Conservation (phyloP, 768 basidiomycete genomes). For the Pleurotus tuoliensis region DNA sequence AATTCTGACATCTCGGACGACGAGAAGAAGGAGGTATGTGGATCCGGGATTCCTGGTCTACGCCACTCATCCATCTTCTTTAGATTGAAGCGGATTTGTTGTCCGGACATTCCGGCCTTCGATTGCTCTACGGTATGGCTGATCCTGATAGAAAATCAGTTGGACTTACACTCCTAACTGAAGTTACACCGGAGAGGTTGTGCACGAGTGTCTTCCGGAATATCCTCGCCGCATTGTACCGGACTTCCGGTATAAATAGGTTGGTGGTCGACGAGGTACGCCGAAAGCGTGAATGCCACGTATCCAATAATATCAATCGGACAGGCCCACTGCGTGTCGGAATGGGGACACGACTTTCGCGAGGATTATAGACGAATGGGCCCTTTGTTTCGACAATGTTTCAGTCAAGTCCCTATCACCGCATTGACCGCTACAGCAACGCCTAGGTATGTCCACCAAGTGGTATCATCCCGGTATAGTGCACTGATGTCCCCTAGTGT, state of each 20-base stretch:
- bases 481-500: slow-evolving; percentile 42
- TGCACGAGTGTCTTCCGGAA: slow-evolving; percentile 48
- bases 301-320: background rate
- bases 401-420: slow-evolving; percentile 76
- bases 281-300: background rate
- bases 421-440: slow-evolving; percentile 86
- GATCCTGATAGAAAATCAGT: background rate
- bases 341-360: slow-evolving; percentile 85
- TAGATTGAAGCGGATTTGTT: slow-evolving; percentile 63
- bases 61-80: background rate
- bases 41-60: background rate
- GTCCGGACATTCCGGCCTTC: slow-evolving; percentile 44
- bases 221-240: slow-evolving; percentile 46
- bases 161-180: too few species aligned
- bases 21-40: slow-evolving; percentile 52
- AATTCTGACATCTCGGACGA: slow-evolving; percentile 58
- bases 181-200: slow-evolving; percentile 79
- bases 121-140: slow-evolving; percentile 66
- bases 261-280: slow-evolving; percentile 79
- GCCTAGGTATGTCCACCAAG: slow-evolving; percentile 38
- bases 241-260: slow-evolving; percentile 59
- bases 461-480: background rate
- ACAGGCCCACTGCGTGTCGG: slow-evolving; percentile 86
- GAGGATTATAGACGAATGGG: slow-evolving; percentile 71
- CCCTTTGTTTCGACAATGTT: slow-evolving; percentile 54